A percentile compares a stretch with the other conserved stretches of the same genome.
Conservation (phyloP, 139 green algal species). For the Pleodorina starrii region DNA sequence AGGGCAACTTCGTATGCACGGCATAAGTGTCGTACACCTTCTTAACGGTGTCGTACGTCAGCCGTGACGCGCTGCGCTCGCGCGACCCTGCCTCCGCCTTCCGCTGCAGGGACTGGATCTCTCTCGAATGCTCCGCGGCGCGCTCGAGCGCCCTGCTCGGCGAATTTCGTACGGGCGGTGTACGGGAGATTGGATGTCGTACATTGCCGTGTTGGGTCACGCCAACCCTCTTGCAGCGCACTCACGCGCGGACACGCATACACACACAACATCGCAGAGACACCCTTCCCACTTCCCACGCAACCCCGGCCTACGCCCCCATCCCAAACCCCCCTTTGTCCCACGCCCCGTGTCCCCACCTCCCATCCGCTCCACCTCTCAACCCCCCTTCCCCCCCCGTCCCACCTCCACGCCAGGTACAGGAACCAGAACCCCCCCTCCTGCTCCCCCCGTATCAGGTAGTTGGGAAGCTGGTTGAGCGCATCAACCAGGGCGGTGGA, state of each 20-base stretch:
- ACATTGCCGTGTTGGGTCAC: no score
- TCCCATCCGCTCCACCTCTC: not conserved
- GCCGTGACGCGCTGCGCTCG: not conserved
- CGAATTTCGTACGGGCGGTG: no score
- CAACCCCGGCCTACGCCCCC: no score
- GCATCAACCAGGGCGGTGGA: constrained; percentile 14
- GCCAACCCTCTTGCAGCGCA: no score
- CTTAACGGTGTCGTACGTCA: not conserved
- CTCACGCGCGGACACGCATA: no score
- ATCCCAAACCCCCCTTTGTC: not conserved
- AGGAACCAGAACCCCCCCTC: constrained; percentile 19
- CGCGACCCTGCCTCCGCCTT: not conserved
- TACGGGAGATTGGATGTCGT: no score
- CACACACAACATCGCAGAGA: no score
- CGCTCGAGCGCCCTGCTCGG: no score
- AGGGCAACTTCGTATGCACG: constrained; percentile 9
- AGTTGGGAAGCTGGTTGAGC: constrained; percentile 44
- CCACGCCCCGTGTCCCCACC: not conserved
- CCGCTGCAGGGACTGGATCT: not conserved
- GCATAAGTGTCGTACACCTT: not conserved
- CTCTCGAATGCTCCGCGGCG: no score
- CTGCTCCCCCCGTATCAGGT: constrained; percentile 43
- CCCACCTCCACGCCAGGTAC: constrained; percentile 25
- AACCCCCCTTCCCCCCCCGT: not conserved
- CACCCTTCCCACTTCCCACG: not conserved